Base-by-base conservation (phyloP, 2,329 filamentous ascomycete species). In the Zymoseptoria brevis region DNA sequence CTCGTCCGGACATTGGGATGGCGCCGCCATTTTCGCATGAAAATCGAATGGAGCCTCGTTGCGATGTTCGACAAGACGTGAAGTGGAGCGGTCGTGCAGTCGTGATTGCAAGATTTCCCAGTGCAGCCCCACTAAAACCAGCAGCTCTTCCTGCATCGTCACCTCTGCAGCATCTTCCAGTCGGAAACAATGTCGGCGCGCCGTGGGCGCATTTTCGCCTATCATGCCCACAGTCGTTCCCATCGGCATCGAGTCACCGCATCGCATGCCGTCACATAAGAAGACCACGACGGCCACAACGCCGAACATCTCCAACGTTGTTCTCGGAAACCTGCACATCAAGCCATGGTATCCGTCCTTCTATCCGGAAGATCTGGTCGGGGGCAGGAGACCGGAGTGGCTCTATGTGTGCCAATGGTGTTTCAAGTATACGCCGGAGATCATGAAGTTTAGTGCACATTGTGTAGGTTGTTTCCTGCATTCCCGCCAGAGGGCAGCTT, bases 301-400 rank as follows among this genome's bases (percentile, higher is more conserved):
- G 66, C 88, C 88, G 59, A 96, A 95, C 72, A 87, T 96, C 64
- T 85, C 90, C 70, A 89, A 90, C 71, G 89, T 96, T 55, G 87
- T 96, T 57, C 80, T 96, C 62, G 93, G 92, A 4, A 85, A 91
- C 68, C 80, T 94, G 30, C 85, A 86, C 68, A 95, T 96, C 76
- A 86, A 87, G 67, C 88, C 92, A 2, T 96, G 92, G 91, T 96
- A 94, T 73, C 90, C 91, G 7, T 95, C 90, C 16, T 94, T 92
- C 74, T 96, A 96, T 73, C 76, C 85, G 4, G 79, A 96, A 83
- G 78, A 91, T 64, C 68, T 80, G 6, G 72, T 80, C 11, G 77
- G 76, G 29, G 70, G 70, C 5, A 64, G 74, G 55, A 71, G 72
- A 57, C 67, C 74, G 13, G 77, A 80, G 24, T 71, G 86, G 58